Conservation (phyloP, 352 stramenopile genomes). For the Phytophthora citricola region DNA sequence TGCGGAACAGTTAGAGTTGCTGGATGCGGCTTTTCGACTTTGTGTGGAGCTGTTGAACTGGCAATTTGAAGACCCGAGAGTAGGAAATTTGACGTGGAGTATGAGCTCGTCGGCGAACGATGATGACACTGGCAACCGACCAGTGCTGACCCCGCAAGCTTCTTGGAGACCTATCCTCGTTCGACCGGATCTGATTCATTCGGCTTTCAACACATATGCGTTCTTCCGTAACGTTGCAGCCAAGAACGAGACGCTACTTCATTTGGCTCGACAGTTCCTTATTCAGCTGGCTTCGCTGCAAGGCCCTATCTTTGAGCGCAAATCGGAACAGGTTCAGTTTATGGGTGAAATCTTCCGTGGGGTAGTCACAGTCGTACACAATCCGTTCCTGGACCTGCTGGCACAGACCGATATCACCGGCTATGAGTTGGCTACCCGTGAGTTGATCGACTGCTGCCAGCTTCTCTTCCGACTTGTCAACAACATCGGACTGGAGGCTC, state of each 20-base stretch:
- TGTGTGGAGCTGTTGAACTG: constrained; percentile 86
- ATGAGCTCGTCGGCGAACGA: constrained; percentile 45
- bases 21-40: constrained; percentile 79
- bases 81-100: constrained; percentile 77
- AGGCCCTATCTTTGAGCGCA: constrained; percentile 72
- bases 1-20: constrained; percentile 70
- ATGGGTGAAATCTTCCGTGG: constrained; percentile 74
- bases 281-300: constrained; percentile 82
- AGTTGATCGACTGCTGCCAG: constrained; percentile 88
- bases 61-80: constrained; percentile 64
- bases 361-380: constrained; percentile 67
- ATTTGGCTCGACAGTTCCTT: constrained; percentile 80
- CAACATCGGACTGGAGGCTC: constrained; percentile 70
- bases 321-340: constrained; percentile 71
- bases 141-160: constrained; percentile 61
- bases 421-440: constrained; percentile 75
- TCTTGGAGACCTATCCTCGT: constrained; percentile 78
- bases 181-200: constrained; percentile 78
- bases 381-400: constrained; percentile 80
- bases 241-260: constrained; percentile 76
- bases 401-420: constrained; percentile 63
- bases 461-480: constrained; percentile 79
- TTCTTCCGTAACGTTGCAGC: constrained; percentile 76
- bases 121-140: constrained; percentile 37
- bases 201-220: constrained; percentile 87